Evolutionary conservation across 805 yeast genomes (phyloP).

Genomic region (Pichia nakasei): DNA sequence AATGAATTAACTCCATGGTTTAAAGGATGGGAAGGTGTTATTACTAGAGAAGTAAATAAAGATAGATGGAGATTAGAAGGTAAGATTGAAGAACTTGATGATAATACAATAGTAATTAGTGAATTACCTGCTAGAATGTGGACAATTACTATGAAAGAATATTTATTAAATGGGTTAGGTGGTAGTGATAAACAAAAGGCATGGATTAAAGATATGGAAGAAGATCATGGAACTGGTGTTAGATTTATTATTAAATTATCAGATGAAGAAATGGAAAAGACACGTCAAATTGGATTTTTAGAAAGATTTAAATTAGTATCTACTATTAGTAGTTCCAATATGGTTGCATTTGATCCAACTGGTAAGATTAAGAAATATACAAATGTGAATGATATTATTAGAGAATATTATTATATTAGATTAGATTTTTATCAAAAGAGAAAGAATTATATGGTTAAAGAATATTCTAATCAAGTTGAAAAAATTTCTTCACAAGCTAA

Average conservation of each 20-base stretch:
- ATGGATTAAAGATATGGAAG: constrained; percentile 93
- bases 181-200: constrained; percentile 68
- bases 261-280: constrained; percentile 75
- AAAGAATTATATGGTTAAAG: constrained; percentile 67
- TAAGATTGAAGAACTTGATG: constrained; percentile 70
- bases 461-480: constrained; percentile 65
- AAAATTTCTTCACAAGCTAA: constrained; percentile 77
- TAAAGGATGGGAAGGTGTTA: constrained; percentile 87
- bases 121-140: constrained; percentile 90
- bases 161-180: constrained; percentile 58
- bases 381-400: constrained; percentile 63
- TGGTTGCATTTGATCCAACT: constrained; percentile 91
- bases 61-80: constrained; percentile 76
- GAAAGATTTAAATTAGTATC: constrained; percentile 76
- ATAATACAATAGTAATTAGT: constrained; percentile 74
- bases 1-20: constrained; percentile 86
- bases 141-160: constrained; percentile 88
- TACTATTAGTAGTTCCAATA: constrained; percentile 64
- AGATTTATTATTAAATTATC: constrained; percentile 69
- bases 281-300: constrained; percentile 64
- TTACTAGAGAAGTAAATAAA: constrained; percentile 47
- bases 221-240: constrained; percentile 80
- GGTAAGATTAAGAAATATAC: constrained; percentile 84
- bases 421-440: constrained; percentile 86
- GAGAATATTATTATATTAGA: constrained; percentile 79